Conservation (phyloP, 345 rosid genomes). For the Mangifera indica region DNA sequence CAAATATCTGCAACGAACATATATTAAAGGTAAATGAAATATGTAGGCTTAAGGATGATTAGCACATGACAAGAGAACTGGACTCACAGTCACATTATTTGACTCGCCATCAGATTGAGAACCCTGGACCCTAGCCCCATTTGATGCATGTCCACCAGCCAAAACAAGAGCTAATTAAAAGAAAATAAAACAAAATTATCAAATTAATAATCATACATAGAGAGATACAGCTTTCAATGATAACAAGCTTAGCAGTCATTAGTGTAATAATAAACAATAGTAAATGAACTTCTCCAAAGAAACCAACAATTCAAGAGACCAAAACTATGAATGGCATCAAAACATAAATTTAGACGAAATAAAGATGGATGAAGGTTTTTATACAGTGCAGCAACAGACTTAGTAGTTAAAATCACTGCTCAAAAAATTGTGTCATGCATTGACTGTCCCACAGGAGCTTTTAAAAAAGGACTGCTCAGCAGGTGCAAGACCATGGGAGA, state of each 20-base stretch:
- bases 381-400: no score
- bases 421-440: background rate
- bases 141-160: slow-evolving; percentile 80
- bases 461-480: background rate
- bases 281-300: background rate
- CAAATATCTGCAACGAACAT: slow-evolving; percentile 66
- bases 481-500: background rate
- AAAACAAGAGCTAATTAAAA: slow-evolving; percentile 60
- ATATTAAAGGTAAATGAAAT: slow-evolving; percentile 14
- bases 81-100: slow-evolving; percentile 82
- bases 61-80: slow-evolving; percentile 14
- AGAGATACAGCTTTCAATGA: slow-evolving; percentile 10
- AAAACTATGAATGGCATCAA: no score
- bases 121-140: slow-evolving; percentile 57
- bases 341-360: background rate
- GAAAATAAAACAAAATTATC: slow-evolving; percentile 11
- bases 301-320: background rate
- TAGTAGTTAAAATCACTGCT: no score
- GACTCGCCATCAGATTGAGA: slow-evolving; percentile 69
- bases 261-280: slow-evolving; percentile 6
- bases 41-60: slow-evolving; percentile 8
- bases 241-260: background rate
- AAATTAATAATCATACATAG: slow-evolving; percentile 15
- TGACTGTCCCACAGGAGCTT: background rate
- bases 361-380: background rate